phyloP scores from a whole-genome alignment of 2,329 filamentous ascomycete genomes.

The Epichloe festucae region DNA sequence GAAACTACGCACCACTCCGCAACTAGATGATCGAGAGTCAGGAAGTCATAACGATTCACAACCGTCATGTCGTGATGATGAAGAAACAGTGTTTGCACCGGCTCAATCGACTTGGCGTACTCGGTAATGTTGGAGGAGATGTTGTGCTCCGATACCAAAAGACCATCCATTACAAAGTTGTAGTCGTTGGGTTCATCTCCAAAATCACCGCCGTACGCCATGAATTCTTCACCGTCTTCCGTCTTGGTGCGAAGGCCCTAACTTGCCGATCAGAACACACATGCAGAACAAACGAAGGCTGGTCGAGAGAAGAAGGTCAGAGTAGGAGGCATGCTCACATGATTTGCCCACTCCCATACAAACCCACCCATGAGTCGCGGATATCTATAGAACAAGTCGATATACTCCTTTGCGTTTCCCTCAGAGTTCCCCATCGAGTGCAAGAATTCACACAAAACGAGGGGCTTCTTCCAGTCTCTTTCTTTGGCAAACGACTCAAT shows the following conservation, averaged over 20 bases:
- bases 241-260: conserved; percentile 29
- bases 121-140: conserved; percentile 39
- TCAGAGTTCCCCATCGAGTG: conserved; percentile 64
- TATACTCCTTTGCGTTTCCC: conserved; percentile 53
- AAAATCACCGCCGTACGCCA: conserved; percentile 50
- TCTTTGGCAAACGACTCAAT: conserved; percentile 27
- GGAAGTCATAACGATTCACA: conserved; percentile 42
- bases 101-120: conserved; percentile 46
- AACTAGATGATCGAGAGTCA: conserved; percentile 34
- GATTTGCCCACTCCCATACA: conserved; percentile 53
- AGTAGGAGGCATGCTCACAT: conserved; percentile 15
- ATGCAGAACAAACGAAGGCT: neutral
- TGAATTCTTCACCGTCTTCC: conserved; percentile 31
- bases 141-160: conserved; percentile 31
- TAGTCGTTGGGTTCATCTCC: conserved; percentile 46
- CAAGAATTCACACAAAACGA: conserved; percentile 42
- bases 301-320: too few relatives aligned
- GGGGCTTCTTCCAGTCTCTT: conserved; percentile 37
- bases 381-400: conserved; percentile 48
- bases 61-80: conserved; percentile 30
- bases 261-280: neutral
- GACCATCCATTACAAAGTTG: conserved; percentile 46
- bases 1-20: conserved; percentile 30
- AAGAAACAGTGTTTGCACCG: conserved; percentile 36
- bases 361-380: conserved; percentile 45